Evolutionary conservation across 176 grass and related monocot species (phyloP), one percentile per base, ranked within the genome.

Genomic region (Ampelocalamus luodianensis): DNA sequence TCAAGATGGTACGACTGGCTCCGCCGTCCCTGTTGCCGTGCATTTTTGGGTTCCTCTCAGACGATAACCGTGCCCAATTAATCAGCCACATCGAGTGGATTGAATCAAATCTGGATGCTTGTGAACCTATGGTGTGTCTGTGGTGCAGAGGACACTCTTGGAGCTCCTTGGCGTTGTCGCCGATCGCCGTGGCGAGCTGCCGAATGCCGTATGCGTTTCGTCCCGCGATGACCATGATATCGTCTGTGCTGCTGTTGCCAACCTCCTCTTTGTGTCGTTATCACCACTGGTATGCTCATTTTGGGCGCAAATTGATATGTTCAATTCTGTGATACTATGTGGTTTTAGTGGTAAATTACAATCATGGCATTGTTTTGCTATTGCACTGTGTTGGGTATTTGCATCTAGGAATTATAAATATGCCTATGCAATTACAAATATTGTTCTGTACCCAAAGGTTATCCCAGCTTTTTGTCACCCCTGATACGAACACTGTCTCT

Each of bases 201-300:
- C 93, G 4, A 92, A 94, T 26, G 83, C 84, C 14, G 34, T 92
- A 27, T 91, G 96, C 65, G 94, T 94, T 72, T 93, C 86, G 1
- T 98, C 93, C 26, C 90, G 93, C 17, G 96, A 98, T 85, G 91
- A 98, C 53, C 91, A 96, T 37, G 96, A 98, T 39, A 81, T 86
- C 1, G 78, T 96, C 50, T 98, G 90, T 50, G 90, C 88, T 67
- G 87, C 91, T 6, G 86, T 94, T 3, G 76, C 91, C 24, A 92
- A 89, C 75, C 96, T 98, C 50, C 82, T n/a, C n/a, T n/a, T n/a
- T n/a, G n/a, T n/a, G n/a, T n/a, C n/a, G n/a, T n/a, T n/a, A n/a
- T n/a, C n/a, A n/a, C 90, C 91, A 0, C 87, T 98, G 89, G 96
- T 98, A 82, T 46, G 55, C 68, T 79, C 67, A 45, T 23, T 60